Percentiles rank a stretch among this genome's conserved stretches.
Evolutionary conservation across 192 early-diverging fungal genomes (phyloP).

Genomic region (Chytriomyces sp.): DNA sequence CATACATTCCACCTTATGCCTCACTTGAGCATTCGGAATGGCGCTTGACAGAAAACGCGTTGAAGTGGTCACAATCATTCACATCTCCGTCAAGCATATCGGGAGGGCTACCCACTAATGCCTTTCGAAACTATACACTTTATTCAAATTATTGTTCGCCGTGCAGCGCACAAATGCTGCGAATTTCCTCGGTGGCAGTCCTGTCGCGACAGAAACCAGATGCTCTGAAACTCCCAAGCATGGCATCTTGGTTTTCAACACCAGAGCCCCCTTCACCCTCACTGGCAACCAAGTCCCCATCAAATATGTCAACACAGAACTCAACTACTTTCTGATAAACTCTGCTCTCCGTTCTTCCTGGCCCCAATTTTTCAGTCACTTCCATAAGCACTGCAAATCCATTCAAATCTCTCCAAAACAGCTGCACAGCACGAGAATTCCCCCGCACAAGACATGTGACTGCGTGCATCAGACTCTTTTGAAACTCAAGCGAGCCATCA

Average conservation of each 20-base stretch:
- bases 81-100: no score
- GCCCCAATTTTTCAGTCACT: background rate
- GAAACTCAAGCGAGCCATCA: background rate
- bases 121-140: no score
- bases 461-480: conserved; percentile 23
- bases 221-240: background rate
- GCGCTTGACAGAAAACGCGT: no score
- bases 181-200: no score
- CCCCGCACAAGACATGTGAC: conserved; percentile 13
- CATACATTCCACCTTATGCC: no score
- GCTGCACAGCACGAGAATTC: background rate
- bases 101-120: no score
- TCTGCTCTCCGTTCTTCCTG: background rate
- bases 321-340: conserved; percentile 12
- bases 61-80: no score
- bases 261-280: conserved; percentile 2
- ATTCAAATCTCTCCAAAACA: conserved; percentile 8
- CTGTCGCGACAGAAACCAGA: background rate
- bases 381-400: conserved; percentile 6
- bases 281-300: conserved; percentile 21
- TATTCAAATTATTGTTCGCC: no score
- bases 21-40: no score
- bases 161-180: no score
- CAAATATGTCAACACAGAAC: conserved; percentile 16
- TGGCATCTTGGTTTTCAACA: background rate